Evolutionary conservation across 2,329 filamentous ascomycete species (phyloP).

Genomic region (Sarocladiaceae sp.): DNA sequence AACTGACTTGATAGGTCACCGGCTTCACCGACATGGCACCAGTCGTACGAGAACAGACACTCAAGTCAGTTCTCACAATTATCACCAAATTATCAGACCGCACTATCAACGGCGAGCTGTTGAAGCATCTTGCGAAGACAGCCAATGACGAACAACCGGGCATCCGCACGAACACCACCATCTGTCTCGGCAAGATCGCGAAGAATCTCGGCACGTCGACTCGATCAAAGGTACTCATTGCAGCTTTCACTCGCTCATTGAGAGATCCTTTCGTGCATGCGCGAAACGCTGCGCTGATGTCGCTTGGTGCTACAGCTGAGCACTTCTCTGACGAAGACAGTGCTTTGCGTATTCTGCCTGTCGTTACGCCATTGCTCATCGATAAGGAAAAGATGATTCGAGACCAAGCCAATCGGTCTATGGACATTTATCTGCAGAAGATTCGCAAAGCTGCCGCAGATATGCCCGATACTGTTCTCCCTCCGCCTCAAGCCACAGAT

Average conservation of each 20-base stretch:
- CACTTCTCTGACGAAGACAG: constrained; percentile 88
- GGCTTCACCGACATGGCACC: constrained; percentile 92
- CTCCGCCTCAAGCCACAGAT: constrained; percentile 50
- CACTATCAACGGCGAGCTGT: constrained; percentile 86
- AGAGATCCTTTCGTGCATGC: constrained; percentile 94
- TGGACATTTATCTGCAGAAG: constrained; percentile 80
- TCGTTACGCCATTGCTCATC: constrained; percentile 77
- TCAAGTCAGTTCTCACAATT: constrained; percentile 87
- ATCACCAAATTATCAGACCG: constrained; percentile 88
- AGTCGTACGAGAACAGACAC: constrained; percentile 88
- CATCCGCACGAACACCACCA: constrained; percentile 96
- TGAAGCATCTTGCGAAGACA: constrained; percentile 89
- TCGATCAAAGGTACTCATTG: constrained; percentile 84
- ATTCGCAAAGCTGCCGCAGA: constrained; percentile 72
- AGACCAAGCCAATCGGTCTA: constrained; percentile 83
- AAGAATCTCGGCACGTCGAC: constrained; percentile 77
- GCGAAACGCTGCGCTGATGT: constrained; percentile 82
- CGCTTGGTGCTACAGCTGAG: constrained; percentile 79
- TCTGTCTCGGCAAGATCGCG: constrained; percentile 93
- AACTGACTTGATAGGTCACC: constrained; percentile 57
- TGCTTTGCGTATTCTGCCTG: constrained; percentile 76
- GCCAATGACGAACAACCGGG: constrained; percentile 97
- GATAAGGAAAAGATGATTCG: constrained; percentile 96
- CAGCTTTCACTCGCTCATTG: constrained; percentile 84
- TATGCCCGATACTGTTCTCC: constrained; percentile 77